Base-by-base conservation (phyloP, 2,329 filamentous ascomycete genomes). In the Teratosphaeria gauchensis region DNA sequence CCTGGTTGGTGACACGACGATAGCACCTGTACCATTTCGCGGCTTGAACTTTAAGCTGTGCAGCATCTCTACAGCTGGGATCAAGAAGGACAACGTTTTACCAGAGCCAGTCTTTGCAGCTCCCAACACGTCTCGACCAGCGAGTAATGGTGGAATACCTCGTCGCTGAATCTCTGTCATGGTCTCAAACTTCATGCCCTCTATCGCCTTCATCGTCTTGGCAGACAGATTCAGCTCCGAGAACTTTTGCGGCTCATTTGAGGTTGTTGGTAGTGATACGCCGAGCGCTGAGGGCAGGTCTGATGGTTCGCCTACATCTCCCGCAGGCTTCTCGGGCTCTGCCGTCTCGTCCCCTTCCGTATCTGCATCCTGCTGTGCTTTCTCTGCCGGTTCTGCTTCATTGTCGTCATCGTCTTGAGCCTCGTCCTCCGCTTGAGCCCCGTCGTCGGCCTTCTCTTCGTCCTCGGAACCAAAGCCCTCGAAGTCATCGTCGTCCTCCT, bases 151-250 rank as follows among this genome's bases (percentile, higher is more conserved):
- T 4, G 92, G 92, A 58, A 97, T 96, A 12, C 87, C 88, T 71
- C 88, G 83, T 67, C 85, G 83, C 75, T 97, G 94, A 65, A 97
- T 96, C 73, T 94, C 89, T 0, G 94, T 97, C 92, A 99, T 96
- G 54, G 82, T 92, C 69, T 88, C 86, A 72, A 97, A 96, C 14
- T 89, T 89, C 92, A 99, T 97, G 63, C 88, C 89, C 59, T 86
- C 77, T 66, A 96, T 91, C 8, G 91, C 92, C 76, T 88, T 85
- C 81, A 92, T 88, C 0, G 91, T 96, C 75, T 89, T 91, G 28
- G 92, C 88, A 1, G 90, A 94, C 11, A 99, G 82, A 57, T 89
- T 89, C 63, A 99, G 79, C 64, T 97, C 88, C 35, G 84, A 77
- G 71, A 96, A 96, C 56, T 85, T 84, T 68, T 86, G 79, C 24